These are phyloP conservation scores for Cornus suecica DNA, from an alignment of 148 eudicot genomes.

Conservation along the genomic window DNA sequence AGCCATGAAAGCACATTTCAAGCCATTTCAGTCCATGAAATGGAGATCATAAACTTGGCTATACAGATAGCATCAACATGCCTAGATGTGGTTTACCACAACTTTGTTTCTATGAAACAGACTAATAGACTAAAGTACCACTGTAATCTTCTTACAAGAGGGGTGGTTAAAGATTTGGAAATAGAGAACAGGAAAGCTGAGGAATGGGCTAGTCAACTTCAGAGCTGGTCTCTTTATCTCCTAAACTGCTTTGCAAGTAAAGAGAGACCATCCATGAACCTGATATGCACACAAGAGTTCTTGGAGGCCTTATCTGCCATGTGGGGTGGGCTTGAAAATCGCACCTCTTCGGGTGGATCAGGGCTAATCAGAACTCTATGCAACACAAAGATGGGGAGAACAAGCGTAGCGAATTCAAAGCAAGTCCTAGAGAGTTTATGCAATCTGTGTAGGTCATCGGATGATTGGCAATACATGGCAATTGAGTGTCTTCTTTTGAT, in stretches of 20 bases:
- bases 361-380: slow-evolving; percentile 55
- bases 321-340: slow-evolving; percentile 65
- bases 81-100: slow-evolving; percentile 21
- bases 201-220: slow-evolving; percentile 73
- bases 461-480: slow-evolving; percentile 71
- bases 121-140: slow-evolving; percentile 43
- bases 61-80: slow-evolving; percentile 30
- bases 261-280: slow-evolving; percentile 34
- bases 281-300: slow-evolving; percentile 38
- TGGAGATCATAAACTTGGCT: slow-evolving; percentile 24
- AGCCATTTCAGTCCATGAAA: slow-evolving; percentile 38
- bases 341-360: slow-evolving; percentile 48
- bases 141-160: slow-evolving; percentile 58
- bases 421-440: slow-evolving; percentile 42
- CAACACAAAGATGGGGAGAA: slow-evolving; percentile 43
- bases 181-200: slow-evolving; percentile 58
- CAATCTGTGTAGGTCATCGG: slow-evolving; percentile 53
- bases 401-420: slow-evolving; percentile 32
- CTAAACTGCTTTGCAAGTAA: slow-evolving; percentile 51
- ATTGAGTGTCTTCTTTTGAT: slow-evolving; percentile 55
- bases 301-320: slow-evolving; percentile 38
- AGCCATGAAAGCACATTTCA: slow-evolving; percentile 49
- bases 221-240: slow-evolving; percentile 56
- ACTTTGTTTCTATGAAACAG: slow-evolving; percentile 23
- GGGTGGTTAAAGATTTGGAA: slow-evolving; percentile 45